Evolutionary conservation across 164 flowering plant genomes (phyloP).

Genomic region (Vitis cinerea): DNA sequence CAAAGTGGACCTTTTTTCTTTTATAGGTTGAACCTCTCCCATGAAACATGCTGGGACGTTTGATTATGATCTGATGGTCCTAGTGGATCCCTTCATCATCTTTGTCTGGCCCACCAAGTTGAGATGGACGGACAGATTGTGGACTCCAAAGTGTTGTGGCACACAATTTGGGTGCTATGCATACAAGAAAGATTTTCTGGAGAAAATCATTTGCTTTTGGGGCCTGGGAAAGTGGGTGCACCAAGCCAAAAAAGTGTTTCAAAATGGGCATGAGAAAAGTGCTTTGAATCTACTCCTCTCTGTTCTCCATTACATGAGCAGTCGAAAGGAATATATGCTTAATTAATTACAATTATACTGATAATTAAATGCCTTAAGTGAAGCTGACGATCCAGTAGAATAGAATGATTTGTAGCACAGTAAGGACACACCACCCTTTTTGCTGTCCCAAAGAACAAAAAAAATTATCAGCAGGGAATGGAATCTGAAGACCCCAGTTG

Average conservation of each 20-base stretch:
- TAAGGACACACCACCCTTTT: too few relatives aligned
- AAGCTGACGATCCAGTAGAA: background rate
- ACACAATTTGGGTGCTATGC: background rate
- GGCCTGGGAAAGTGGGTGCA: background rate
- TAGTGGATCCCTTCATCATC: too few relatives aligned
- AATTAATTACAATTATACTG: background rate
- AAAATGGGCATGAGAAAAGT: background rate
- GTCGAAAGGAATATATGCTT: background rate
- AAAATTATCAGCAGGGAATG: background rate
- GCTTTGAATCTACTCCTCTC: background rate
- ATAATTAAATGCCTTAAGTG: background rate
- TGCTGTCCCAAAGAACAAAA: too few relatives aligned
- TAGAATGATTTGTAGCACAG: background rate
- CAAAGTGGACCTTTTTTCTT: too few relatives aligned
- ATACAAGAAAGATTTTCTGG: background rate
- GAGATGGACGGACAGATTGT: too few relatives aligned
- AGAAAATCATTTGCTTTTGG: background rate
- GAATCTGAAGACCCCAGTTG: conserved; percentile 6
- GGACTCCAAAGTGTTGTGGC: too few relatives aligned
- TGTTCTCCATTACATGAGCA: background rate
- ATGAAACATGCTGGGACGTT: too few relatives aligned
- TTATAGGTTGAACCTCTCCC: too few relatives aligned
- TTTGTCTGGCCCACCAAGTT: too few relatives aligned
- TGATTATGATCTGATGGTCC: too few relatives aligned
- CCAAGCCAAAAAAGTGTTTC: background rate